Base-by-base conservation (phyloP, 768 basidiomycete species). In the Asterophora parasitica region DNA sequence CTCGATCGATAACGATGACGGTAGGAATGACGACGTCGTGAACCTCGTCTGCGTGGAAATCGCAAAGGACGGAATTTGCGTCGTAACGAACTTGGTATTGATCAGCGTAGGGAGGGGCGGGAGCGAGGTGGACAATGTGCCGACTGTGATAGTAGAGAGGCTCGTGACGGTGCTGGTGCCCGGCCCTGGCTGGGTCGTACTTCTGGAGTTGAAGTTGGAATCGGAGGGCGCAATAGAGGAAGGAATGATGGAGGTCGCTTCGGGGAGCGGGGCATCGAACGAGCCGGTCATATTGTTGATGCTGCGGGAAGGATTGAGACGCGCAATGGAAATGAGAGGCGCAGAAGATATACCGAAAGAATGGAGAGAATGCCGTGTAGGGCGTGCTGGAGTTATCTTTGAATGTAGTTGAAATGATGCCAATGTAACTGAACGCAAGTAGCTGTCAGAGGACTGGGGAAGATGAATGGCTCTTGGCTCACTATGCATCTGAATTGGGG, bases 281-380 rank as follows among this genome's bases (percentile, higher is more conserved):
- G 78, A 76, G 41, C 85, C 85, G 10, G 68, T 69, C 84, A 87
- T 85, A 32, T 70, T 69, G 31, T 68, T 62, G 20, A 87, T 66
- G 3, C 81, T 86, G 53, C 9, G 17, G 17, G 47, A n/a, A 23
- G 39, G 37, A 42, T 32, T n/a, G n/a, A 37, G 43, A 50, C n/a
- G 16, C 10, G 32, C 50, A 13, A 34, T 10, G 31, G 36, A 12
- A 28, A 40, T 23, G 4, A 52, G 13, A 6, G 17, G 26, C n/a
- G 10, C 9, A 36, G 28, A 36, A 31, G 6, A 8, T 33, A 1
- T 66, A 82, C 83, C 61, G 58, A 67, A 88, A 87, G 51, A 67
- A 69, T 0, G 76, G 72, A 0, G 85, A 85, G 59, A 66, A 84
- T 19, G 61, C 67, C 0, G 49, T 48, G 46, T 77, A 78, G 1